Base-by-base conservation (phyloP, 306 rosid species). In the Malus sieversii region DNA sequence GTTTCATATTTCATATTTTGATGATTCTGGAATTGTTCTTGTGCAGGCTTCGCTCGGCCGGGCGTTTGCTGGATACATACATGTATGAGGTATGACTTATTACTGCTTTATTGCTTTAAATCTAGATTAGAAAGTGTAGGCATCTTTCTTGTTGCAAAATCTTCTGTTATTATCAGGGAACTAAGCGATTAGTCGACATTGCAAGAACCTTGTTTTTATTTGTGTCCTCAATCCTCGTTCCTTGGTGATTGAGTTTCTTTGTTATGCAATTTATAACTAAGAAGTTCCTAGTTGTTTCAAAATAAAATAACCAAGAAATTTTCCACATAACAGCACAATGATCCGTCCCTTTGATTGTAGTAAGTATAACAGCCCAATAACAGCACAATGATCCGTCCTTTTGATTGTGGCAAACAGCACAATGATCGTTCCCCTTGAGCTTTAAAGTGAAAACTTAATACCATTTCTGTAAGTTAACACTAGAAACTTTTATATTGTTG, bases 31-130 rank as follows among this genome's bases (percentile, higher is more conserved):
- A 51, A 71, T 72, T 58, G 59, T 42, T 42, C 42, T 13, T 80
- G 53, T 70, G 29, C 68, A 92, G 91, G 86, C 63, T 92, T 84
- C 97, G 90, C 66, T 89, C 95, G 18, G 93, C 97, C 1, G 93
- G 96, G 61, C 91, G 90, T 87, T 82, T 92, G 85, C 85, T 92
- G 71, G 96, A 92, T 82, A 20, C 35, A 92, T 82, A 22, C 74
- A 30, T 92, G 93, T 69, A 79, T 85, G 71, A 72, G 97, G 96
- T 92, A 84, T 77, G 80, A 63, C 29, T 38, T 67, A 38, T 60
- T 29, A 65, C 11, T 65, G 57, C 12, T 27, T 73, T 8, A 3
- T 60, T 59, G 18, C 4, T 18, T 11, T 25, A 20, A 0, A 23
- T 20, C 8, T 25, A 5, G n/a, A 55, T 32, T 71, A 20, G 0